Conservation (phyloP, 257 asterid genomes). For the Misopates orontium region DNA sequence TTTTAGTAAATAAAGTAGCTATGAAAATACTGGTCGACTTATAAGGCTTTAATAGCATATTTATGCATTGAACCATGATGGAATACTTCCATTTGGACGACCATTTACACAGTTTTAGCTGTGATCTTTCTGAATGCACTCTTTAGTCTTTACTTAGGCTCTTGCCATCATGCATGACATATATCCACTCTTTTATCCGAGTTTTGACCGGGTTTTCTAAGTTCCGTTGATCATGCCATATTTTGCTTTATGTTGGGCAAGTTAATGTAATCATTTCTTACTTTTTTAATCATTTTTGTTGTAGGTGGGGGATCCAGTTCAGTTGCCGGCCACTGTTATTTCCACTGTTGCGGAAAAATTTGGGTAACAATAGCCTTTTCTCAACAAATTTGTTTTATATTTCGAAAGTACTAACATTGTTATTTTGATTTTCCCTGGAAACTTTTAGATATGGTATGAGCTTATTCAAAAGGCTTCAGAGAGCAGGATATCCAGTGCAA, state of each 20-base stretch:
- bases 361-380: slow-evolving; percentile 54
- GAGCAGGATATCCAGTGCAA: slow-evolving; percentile 95
- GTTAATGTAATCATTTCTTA: not conserved
- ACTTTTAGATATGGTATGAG: slow-evolving; percentile 74
- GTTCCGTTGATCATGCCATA: slow-evolving; percentile 6
- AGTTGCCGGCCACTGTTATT: slow-evolving; percentile 94
- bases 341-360: slow-evolving; percentile 68
- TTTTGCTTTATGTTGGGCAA: slow-evolving; percentile 13
- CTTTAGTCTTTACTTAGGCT: not conserved
- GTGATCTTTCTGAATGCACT: slow-evolving; percentile 5
- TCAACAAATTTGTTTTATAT: slow-evolving; percentile 7
- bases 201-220: slow-evolving; percentile 7
- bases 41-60: slow-evolving; percentile 4
- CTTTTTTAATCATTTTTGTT: slow-evolving; percentile 21
- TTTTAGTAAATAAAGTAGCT: not conserved
- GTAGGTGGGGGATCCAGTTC: slow-evolving; percentile 98
- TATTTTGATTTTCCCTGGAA: slow-evolving; percentile 14
- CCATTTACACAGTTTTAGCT: not conserved
- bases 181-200: not conserved
- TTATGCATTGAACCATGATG: not conserved
- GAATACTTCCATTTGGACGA: not conserved
- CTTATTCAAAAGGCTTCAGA: slow-evolving; percentile 85
- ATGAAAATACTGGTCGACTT: not conserved
- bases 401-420: not conserved
- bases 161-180: not conserved